These are phyloP conservation scores for Cercospora sp. DNA, from an alignment of 2,329 filamentous ascomycete species.

Conservation along the genomic window DNA sequence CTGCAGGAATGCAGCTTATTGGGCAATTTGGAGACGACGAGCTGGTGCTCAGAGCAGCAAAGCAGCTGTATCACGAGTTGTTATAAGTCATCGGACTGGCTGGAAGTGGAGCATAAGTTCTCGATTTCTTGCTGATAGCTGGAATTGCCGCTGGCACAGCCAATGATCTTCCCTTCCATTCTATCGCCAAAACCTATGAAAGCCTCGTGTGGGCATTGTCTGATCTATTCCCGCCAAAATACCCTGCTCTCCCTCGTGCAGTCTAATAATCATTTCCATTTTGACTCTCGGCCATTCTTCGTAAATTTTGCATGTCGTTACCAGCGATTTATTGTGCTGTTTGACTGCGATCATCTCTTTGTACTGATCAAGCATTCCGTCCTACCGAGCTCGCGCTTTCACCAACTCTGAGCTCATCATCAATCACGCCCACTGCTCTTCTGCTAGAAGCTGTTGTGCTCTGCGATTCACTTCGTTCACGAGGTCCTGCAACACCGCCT, in stretches of 20 bases:
- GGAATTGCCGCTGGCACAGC: background rate
- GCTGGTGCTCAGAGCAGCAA: constrained; percentile 58
- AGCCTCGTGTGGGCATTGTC: constrained; percentile 11
- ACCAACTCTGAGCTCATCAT: constrained; percentile 40
- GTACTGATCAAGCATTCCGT: background rate
- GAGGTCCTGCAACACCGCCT: constrained; percentile 37
- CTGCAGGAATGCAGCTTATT: constrained; percentile 70
- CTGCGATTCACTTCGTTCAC: constrained; percentile 42
- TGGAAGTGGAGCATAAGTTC: background rate
- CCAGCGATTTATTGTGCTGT: constrained; percentile 11
- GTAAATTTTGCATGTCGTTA: constrained; percentile 8
- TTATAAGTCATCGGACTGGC: background rate
- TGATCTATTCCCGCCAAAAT: constrained; percentile 4
- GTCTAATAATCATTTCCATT: constrained; percentile 9
- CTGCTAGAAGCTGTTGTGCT: constrained; percentile 40
- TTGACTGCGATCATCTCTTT: no score
- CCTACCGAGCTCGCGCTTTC: constrained; percentile 40
- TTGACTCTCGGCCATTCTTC: background rate
- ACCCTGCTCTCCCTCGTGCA: constrained; percentile 1
- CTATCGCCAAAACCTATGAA: background rate
- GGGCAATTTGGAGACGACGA: constrained; percentile 79
- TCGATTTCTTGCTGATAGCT: no score
- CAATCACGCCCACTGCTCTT: constrained; percentile 29
- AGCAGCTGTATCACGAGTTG: background rate
- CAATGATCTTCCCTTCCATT: background rate